Percentiles rank a stretch among this genome's conserved stretches.
phyloP scores from a whole-genome alignment of 2,329 filamentous ascomycete species.

The Scopulariopsis brevicaulis region DNA sequence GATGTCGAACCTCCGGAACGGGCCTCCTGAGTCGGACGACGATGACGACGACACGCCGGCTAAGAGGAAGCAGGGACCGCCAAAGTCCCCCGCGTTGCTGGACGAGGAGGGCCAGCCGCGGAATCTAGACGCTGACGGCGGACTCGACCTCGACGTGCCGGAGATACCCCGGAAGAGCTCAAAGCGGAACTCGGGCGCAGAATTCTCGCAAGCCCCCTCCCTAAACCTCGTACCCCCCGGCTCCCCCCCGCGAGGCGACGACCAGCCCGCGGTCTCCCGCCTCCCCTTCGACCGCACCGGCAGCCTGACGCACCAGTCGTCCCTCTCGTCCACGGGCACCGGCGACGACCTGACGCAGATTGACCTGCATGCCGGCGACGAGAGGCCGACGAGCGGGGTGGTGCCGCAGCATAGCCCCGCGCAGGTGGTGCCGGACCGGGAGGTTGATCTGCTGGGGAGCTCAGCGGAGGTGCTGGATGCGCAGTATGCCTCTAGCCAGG shows the following conservation, averaged over 20 bases:
- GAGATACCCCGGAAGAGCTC: constrained; percentile 65
- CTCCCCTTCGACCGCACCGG: constrained; percentile 46
- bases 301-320: constrained; percentile 39
- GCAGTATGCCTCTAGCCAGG: constrained; percentile 1
- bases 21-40: constrained; percentile 50
- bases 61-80: constrained; percentile 23
- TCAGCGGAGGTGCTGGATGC: constrained; percentile 45
- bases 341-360: constrained; percentile 32
- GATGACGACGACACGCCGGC: constrained; percentile 9
- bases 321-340: constrained; percentile 35
- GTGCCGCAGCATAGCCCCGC: constrained; percentile 47
- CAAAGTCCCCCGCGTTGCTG: constrained; percentile 13
- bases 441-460: constrained; percentile 36
- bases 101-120: constrained; percentile 5
- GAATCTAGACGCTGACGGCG: constrained; percentile 26
- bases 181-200: constrained; percentile 40
- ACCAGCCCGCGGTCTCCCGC: constrained; percentile 4
- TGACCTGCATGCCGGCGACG: constrained; percentile 29
- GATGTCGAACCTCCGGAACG: constrained; percentile 45
- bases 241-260: constrained; percentile 7
- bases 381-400: constrained; percentile 41
- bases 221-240: constrained; percentile 16
- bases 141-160: constrained; percentile 27
- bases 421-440: constrained; percentile 36
- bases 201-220: constrained; percentile 20